Evolutionary conservation across 1,284 basidiomycete genomes (phyloP).

Genomic region (Ceratobasidium sp.): DNA sequence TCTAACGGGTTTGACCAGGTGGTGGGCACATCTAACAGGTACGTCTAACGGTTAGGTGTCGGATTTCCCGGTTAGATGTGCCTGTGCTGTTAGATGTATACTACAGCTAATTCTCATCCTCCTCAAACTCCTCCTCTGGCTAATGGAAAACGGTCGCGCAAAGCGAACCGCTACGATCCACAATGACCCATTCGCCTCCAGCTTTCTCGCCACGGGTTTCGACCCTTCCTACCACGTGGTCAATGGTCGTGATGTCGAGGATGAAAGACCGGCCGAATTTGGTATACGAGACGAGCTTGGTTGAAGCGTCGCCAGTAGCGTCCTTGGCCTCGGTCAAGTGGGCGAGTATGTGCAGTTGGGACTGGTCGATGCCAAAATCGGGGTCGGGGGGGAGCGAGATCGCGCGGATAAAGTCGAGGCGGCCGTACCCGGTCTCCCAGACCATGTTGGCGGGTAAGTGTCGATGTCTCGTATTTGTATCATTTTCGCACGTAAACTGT

Average conservation of each 20-base stretch:
- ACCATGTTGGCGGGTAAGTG: neutral
- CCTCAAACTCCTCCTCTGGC: too few relatives aligned
- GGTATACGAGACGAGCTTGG: neutral
- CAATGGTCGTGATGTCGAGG: constrained; percentile 1
- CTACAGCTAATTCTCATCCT: too few relatives aligned
- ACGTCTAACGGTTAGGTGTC: too few relatives aligned
- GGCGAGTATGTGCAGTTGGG: neutral
- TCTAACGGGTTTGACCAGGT: too few relatives aligned
- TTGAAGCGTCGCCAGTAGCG: neutral
- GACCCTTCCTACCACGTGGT: neutral
- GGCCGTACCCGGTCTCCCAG: neutral
- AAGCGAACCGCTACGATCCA: too few relatives aligned
- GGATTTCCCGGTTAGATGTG: too few relatives aligned
- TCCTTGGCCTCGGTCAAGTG: constrained; percentile 1
- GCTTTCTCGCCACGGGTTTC: neutral
- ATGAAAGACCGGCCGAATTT: neutral
- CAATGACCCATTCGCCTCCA: too few relatives aligned
- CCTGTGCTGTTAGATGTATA: too few relatives aligned
- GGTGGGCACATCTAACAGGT: too few relatives aligned
- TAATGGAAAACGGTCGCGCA: too few relatives aligned
- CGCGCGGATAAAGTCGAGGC: constrained; percentile 5
- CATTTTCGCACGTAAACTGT: neutral
- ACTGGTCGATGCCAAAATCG: neutral
- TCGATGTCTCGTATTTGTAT: neutral
- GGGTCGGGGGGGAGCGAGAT: neutral